Percentiles rank a stretch among this genome's conserved stretches.
Evolutionary conservation across 768 basidiomycete genomes (phyloP).

Genomic region (Auriculariales sp.): DNA sequence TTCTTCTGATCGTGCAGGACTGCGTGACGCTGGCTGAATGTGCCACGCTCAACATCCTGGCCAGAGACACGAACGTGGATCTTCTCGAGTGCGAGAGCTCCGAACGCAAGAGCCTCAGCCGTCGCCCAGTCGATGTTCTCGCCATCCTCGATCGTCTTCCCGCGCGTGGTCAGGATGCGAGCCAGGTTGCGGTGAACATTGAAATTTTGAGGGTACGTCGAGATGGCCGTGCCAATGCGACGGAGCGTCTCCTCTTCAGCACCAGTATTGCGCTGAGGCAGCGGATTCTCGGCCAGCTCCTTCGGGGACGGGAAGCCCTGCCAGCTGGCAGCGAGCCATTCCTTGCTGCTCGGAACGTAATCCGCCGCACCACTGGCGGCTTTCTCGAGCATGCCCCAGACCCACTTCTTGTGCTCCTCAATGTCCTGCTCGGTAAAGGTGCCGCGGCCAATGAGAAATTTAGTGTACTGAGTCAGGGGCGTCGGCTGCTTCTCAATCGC

Average conservation of each 20-base stretch:
- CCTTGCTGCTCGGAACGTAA: conserved; percentile 86
- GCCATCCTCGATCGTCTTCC: conserved; percentile 85
- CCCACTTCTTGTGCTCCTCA: conserved; percentile 98
- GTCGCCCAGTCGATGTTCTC: conserved; percentile 94
- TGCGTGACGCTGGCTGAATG: conserved; percentile 96
- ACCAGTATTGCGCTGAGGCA: conserved; percentile 86
- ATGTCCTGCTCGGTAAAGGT: conserved; percentile 95
- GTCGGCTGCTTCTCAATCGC: conserved; percentile 91
- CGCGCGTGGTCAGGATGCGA: conserved; percentile 76
- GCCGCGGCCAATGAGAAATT: conserved; percentile 76
- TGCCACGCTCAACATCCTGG: conserved; percentile 97
- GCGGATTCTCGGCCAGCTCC: conserved; percentile 80
- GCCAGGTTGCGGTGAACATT: conserved; percentile 84
- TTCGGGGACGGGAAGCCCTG: conserved; percentile 96
- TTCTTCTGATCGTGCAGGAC: conserved; percentile 92
- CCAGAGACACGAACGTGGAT: conserved; percentile 91
- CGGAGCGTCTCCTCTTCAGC: conserved; percentile 59
- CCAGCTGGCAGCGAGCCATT: conserved; percentile 98
- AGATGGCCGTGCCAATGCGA: conserved; percentile 77
- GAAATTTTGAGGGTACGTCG: conserved; percentile 75
- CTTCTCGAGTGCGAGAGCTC: conserved; percentile 82
- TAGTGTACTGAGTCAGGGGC: conserved; percentile 80
- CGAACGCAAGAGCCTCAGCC: conserved; percentile 94
- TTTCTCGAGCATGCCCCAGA: conserved; percentile 97
- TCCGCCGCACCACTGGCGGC: conserved; percentile 89